Base-by-base conservation (phyloP, 257 asterid species). In the Lycium barbarum region DNA sequence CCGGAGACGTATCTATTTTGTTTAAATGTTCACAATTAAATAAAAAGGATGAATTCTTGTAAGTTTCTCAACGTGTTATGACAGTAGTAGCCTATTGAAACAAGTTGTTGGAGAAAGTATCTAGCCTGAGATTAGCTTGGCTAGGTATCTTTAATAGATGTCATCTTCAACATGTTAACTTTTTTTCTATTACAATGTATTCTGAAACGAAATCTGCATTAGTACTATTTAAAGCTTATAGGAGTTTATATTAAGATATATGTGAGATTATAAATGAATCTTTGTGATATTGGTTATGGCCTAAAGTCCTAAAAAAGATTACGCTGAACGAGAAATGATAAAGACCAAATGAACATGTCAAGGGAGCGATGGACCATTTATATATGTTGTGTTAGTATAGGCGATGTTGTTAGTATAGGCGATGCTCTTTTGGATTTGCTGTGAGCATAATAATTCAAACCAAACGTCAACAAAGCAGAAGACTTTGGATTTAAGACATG, bases 81-180 rank as follows among this genome's bases (percentile, higher is more conserved):
- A 85, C 97, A 92, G 83, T 91, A 93, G 93, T 88, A 55, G 86
- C 92, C 97, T 78, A 96, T 96, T 81, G 90, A 93, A 79, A 93
- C 92, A 72, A 26, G 33, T 1, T 26, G 33, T 26, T 26, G 33
- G 33, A 26, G 33, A 26, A 26, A 26, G 33, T 26, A 26, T 26
- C 33, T 26, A 26, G 33, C 33, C 33, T 26, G 33, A 26, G 33
- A 26, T 26, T 26, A 26, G 33, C 6, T 13, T 54, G 7, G 6
- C 12, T 6, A 12, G 18, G 1, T 54, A 54, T 54, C 6, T 54
- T 49, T 54, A 54, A 54, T 54, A 54, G 18, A 54, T 54, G 11
- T 49, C 54, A 54, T 54, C 18, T 13, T 54, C 59, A 54, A 13
- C 59, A 54, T 10, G 18, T 54, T 54, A 12, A 54, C 18, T 26